phyloP scores from a whole-genome alignment of 2,329 filamentous ascomycete genomes.

The Chrysoporthe austroafricana region DNA sequence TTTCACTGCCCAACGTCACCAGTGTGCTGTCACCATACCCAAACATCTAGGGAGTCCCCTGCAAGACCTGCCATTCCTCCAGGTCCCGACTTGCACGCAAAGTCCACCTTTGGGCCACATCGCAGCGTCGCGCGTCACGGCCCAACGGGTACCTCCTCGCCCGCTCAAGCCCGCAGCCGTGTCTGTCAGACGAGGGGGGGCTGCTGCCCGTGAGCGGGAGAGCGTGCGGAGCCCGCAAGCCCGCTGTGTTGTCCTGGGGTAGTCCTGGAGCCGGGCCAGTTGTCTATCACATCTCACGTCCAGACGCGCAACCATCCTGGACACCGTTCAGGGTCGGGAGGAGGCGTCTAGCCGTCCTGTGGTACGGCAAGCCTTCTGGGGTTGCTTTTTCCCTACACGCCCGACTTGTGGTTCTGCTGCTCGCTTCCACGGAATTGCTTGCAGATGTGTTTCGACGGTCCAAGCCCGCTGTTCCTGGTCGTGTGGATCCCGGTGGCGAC shows the following conservation, averaged over 20 bases:
- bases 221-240: conserved; percentile 19
- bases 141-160: conserved; percentile 26
- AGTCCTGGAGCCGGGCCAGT: conserved; percentile 25
- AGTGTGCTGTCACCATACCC: conserved; percentile 28
- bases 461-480: conserved; percentile 20
- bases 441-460: conserved; percentile 25
- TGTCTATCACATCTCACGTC: conserved; percentile 18
- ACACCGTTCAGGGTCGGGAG: conserved; percentile 4
- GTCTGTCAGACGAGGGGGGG: conserved; percentile 10
- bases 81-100: conserved; percentile 4
- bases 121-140: conserved; percentile 25
- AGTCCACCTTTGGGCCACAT: conserved; percentile 27
- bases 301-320: conserved; percentile 22
- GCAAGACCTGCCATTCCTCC: conserved; percentile 17
- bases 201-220: conserved; percentile 11
- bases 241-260: conserved; percentile 23
- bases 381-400: conserved; percentile 21
- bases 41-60: conserved; percentile 25
- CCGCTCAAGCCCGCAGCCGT: conserved; percentile 22
- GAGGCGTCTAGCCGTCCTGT: conserved; percentile 13
- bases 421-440: conserved; percentile 20
- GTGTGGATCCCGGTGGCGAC: conserved; percentile 29
- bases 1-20: conserved; percentile 29
- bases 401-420: conserved; percentile 21
- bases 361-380: conserved; percentile 12